Conservation (phyloP, 305 asterid genomes). For the Fraxinus sp. region DNA sequence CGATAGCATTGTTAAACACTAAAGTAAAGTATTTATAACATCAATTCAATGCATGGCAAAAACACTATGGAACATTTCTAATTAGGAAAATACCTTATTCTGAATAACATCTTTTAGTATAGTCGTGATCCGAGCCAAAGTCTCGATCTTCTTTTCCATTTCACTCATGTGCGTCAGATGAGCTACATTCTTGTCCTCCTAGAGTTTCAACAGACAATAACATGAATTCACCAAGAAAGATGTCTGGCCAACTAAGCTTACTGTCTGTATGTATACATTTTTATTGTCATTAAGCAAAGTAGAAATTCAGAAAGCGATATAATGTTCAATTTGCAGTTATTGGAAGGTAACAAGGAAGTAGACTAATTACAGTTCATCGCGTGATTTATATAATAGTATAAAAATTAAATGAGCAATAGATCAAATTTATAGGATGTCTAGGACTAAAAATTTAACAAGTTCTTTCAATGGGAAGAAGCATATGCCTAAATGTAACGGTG, state of each 20-base stretch:
- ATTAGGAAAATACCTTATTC: slow-evolving; percentile 62
- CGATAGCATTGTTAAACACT: background rate
- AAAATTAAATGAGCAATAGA: background rate
- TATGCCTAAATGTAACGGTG: background rate
- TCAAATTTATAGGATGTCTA: background rate
- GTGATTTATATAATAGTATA: background rate
- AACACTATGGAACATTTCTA: slow-evolving; percentile 8
- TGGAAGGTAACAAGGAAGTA: background rate
- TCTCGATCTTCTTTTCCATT: slow-evolving; percentile 95
- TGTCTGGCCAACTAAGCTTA: slow-evolving; percentile 10
- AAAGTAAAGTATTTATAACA: background rate
- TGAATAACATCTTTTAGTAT: slow-evolving; percentile 90
- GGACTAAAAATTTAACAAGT: background rate
- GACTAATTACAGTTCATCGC: background rate
- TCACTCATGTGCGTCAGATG: slow-evolving; percentile 88
- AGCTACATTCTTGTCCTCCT: slow-evolving; percentile 96
- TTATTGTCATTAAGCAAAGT: background rate
- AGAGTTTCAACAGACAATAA: slow-evolving; percentile 20
- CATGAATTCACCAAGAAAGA: slow-evolving; percentile 19
- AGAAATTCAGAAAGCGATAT: background rate
- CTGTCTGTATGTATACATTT: background rate
- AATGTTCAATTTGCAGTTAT: background rate
- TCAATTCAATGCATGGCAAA: background rate
- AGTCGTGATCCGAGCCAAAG: slow-evolving; percentile 77
- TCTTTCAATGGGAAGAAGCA: background rate